Conservation (phyloP, 495 filamentous ascomycete species). For the Sordaria brevicollis region DNA sequence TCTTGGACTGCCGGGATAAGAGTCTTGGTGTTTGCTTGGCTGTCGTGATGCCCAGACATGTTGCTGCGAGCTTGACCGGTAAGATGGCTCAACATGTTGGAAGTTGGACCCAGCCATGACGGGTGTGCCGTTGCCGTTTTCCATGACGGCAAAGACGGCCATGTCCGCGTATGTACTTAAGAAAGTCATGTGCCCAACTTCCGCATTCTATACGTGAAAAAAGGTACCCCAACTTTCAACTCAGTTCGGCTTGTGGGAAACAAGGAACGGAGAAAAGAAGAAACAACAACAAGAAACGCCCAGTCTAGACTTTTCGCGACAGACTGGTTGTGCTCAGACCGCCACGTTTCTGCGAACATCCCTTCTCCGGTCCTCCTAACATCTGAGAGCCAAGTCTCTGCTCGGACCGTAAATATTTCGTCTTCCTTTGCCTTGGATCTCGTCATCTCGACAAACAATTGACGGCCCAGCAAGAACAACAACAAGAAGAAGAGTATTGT, state of each 20-base stretch:
- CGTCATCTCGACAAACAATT: background rate
- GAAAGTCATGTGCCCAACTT: background rate
- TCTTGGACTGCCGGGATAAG: constrained; percentile 14
- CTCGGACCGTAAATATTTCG: background rate
- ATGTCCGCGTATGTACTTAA: background rate
- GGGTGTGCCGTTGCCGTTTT: no score
- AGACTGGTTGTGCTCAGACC: background rate
- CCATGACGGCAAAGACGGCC: no score
- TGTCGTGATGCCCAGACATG: background rate
- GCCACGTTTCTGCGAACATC: background rate
- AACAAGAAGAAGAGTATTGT: no score
- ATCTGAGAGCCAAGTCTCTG: background rate
- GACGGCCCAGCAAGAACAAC: no score
- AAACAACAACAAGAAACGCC: background rate
- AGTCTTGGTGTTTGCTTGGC: constrained; percentile 23
- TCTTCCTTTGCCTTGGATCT: background rate
- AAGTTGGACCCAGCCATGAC: background rate
- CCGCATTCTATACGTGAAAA: background rate
- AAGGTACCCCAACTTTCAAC: background rate
- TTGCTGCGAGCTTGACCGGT: background rate
- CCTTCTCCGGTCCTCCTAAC: background rate
- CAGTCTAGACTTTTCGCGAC: background rate
- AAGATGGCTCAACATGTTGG: constrained; percentile 5
- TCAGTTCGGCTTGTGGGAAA: background rate
- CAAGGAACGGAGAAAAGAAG: background rate